Percentiles rank a stretch among this genome's conserved stretches.
phyloP scores from a whole-genome alignment of 345 rosid genomes.

The Capsella bursapastoris region DNA sequence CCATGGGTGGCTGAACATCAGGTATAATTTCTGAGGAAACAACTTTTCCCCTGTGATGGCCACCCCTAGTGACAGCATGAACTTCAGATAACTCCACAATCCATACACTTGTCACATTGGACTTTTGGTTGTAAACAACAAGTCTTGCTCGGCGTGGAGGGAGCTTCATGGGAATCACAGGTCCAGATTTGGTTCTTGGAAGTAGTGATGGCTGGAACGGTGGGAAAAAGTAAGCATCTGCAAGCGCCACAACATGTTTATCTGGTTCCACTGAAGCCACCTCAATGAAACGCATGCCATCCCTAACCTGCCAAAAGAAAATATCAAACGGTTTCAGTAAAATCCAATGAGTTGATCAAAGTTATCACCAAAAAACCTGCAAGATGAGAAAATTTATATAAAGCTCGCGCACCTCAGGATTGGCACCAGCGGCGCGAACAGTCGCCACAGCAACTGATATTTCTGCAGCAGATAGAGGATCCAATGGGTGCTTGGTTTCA shows the following conservation, averaged over 20 bases:
- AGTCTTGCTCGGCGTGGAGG: slow-evolving; percentile 90
- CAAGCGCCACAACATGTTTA: slow-evolving; percentile 79
- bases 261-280: slow-evolving; percentile 87
- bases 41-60: slow-evolving; percentile 93
- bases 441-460: slow-evolving; percentile 90
- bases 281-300: slow-evolving; percentile 89
- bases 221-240: slow-evolving; percentile 94
- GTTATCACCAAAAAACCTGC: neutral
- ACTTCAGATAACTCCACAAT: slow-evolving; percentile 85
- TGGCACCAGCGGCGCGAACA: slow-evolving; percentile 91
- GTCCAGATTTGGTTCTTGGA: slow-evolving; percentile 84
- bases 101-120: slow-evolving; percentile 88
- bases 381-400: neutral
- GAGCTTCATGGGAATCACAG: slow-evolving; percentile 80
- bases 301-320: slow-evolving; percentile 67
- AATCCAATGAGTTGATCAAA: neutral
- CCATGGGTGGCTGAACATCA: slow-evolving; percentile 97
- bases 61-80: slow-evolving; percentile 91
- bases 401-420: slow-evolving; percentile 73
- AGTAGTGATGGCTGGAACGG: slow-evolving; percentile 92
- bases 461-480: slow-evolving; percentile 87
- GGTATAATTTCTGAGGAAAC: slow-evolving; percentile 73
- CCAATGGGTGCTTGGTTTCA: slow-evolving; percentile 85
- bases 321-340: slow-evolving; percentile 27
- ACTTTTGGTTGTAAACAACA: slow-evolving; percentile 77